A percentile compares a stretch with the other conserved stretches of the same genome.
These are phyloP conservation scores for Luvunga scandens DNA, from an alignment of 345 rosid genomes.

Conservation along the genomic window DNA sequence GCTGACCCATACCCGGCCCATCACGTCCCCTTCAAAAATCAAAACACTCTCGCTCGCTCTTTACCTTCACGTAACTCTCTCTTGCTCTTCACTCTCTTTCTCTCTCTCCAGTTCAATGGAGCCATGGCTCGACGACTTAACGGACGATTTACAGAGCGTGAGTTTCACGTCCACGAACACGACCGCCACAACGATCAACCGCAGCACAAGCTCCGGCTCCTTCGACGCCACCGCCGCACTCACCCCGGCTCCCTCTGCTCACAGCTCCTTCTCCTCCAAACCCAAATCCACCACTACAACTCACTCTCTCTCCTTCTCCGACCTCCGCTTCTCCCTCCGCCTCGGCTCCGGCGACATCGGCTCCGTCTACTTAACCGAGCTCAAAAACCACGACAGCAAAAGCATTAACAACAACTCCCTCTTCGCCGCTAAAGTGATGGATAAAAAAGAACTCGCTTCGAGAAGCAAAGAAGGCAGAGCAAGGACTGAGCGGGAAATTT, in stretches of 20 bases:
- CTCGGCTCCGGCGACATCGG: conserved; percentile 96
- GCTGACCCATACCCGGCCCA: conserved; percentile 10
- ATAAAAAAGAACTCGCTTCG: conserved; percentile 76
- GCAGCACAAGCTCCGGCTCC: conserved; percentile 77
- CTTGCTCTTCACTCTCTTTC: not conserved
- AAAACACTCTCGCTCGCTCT: not conserved
- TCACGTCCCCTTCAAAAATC: not conserved
- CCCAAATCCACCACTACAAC: conserved; percentile 19
- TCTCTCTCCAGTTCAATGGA: conserved; percentile 42
- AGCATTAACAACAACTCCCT: conserved; percentile 1
- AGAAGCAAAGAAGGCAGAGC: conserved; percentile 87
- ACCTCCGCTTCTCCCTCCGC: conserved; percentile 73
- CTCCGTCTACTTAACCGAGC: conserved; percentile 77
- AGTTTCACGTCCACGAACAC: conserved; percentile 77
- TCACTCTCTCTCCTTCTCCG: conserved; percentile 56
- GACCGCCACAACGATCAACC: conserved; percentile 57
- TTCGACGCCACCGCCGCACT: conserved; percentile 62
- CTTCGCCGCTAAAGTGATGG: conserved; percentile 90
- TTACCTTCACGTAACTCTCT: not conserved
- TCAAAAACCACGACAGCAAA: conserved; percentile 24
- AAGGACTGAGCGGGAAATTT: conserved; percentile 75
- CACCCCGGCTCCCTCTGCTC: conserved; percentile 64
- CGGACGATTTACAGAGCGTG: conserved; percentile 86
- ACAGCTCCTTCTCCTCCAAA: conserved; percentile 29
- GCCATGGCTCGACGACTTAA: conserved; percentile 73